phyloP scores from a whole-genome alignment of 148 eudicot genomes.

The Rheum nobile region DNA sequence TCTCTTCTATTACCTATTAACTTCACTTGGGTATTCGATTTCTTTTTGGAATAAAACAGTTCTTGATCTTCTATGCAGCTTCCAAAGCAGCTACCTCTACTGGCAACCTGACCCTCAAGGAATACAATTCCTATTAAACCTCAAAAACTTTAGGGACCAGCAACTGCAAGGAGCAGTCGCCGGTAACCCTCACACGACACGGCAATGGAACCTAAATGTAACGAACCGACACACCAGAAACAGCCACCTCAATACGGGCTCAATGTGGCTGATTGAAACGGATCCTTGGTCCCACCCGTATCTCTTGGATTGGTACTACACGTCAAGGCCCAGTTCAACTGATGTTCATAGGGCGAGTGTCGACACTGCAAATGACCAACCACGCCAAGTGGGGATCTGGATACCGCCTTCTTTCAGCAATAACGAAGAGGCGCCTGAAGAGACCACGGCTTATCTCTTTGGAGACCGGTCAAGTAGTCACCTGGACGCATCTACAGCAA shows the following conservation, averaged over 20 bases:
- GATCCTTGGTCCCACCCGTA: slow-evolving; percentile 51
- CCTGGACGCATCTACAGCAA: slow-evolving; percentile 33
- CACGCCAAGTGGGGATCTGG: slow-evolving; percentile 22
- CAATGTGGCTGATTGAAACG: slow-evolving; percentile 48
- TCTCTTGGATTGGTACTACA: slow-evolving; percentile 75
- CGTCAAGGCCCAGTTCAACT: slow-evolving; percentile 20
- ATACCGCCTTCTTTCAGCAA: slow-evolving; percentile 5
- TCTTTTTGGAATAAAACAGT: too few species aligned
- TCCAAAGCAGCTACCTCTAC: slow-evolving; percentile 67
- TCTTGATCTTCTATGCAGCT: slow-evolving; percentile 32
- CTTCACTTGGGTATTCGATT: not conserved
- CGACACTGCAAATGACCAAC: slow-evolving; percentile 21
- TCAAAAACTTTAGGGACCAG: slow-evolving; percentile 51
- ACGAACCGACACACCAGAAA: slow-evolving; percentile 26
- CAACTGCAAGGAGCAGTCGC: slow-evolving; percentile 23
- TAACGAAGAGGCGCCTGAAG: slow-evolving; percentile 13
- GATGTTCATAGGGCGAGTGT: slow-evolving; percentile 20
- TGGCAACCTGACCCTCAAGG: slow-evolving; percentile 75
- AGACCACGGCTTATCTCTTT: not conserved
- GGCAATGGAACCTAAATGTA: slow-evolving; percentile 24
- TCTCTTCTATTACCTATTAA: not conserved
- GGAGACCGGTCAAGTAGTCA: slow-evolving; percentile 30
- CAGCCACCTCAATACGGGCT: slow-evolving; percentile 20
- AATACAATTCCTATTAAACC: slow-evolving; percentile 43
- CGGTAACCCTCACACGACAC: slow-evolving; percentile 17